Base-by-base conservation (phyloP, 176 grass and related monocot species). In the Metroxylon sagu region DNA sequence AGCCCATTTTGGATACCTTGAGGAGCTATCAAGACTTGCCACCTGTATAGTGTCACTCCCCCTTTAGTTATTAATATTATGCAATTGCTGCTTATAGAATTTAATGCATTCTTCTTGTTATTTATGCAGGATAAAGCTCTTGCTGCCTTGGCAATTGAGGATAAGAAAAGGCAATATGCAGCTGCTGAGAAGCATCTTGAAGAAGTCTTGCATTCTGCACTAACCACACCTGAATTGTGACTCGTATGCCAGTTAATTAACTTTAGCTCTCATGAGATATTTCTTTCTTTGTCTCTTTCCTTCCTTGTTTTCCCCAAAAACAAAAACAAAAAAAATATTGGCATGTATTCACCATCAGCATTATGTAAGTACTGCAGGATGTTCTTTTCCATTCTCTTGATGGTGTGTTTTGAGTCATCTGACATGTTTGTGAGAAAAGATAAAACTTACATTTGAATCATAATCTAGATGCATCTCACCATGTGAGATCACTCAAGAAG, bases 21-120 rank as follows among this genome's bases (percentile, higher is more conserved):
- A 88, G 87, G 72, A 98, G 87, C 74, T 98, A 98, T 43, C 93
- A 98, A 66, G 87, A 92, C 26, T 85, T 98, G 64, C 93, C 93
- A 51, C 93, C 93, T 58, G 87, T 98, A 85, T 76, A 7, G 72
- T 16, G 23, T 49, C 19, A 49, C 35, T 54, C 17, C n/a, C 26
- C 28, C 4, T 53, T 48, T 52, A 26, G 29, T 16, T 8, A 17
- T 5, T 65, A 17, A 8, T 79, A 18, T 25, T 53, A 15, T 29
- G 19, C 58, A 26, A 67, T 77, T 53, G 78, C 52, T 72, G 3
- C 53, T 65, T 14, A 31, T 26, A 17, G 29, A 54, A 52, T 16
- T 79, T n/a, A 53, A 53, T 52, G 57, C 70, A 69, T 82, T 26
- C 26, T 27, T 35, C 5, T 4, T 63, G 30, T 43, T 68, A 56